phyloP scores from a whole-genome alignment of 2,329 filamentous ascomycete genomes.

The Rutstroemia sp. region DNA sequence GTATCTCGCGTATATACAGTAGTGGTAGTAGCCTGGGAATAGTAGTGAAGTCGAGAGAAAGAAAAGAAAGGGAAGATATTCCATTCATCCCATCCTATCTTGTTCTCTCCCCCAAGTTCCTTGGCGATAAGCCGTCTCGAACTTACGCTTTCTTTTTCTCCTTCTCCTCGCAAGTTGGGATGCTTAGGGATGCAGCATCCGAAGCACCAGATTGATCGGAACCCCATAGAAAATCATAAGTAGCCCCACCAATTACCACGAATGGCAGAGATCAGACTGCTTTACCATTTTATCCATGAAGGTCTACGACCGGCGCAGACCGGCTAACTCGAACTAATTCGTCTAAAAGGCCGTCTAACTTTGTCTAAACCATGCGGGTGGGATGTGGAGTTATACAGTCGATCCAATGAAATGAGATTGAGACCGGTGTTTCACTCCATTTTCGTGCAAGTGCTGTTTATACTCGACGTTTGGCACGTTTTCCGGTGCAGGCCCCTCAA shows the following conservation, averaged over 20 bases:
- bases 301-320: not conserved
- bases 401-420: not conserved
- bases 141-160: not conserved
- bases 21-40: not conserved
- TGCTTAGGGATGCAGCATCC: not conserved
- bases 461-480: conserved; percentile 3
- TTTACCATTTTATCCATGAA: conserved; percentile 2
- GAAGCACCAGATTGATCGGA: conserved; percentile 1
- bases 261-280: not conserved
- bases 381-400: not conserved
- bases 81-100: not conserved
- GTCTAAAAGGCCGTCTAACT: not conserved
- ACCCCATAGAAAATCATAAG: conserved; percentile 1
- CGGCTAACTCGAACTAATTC: not conserved
- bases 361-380: not conserved
- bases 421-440: not conserved
- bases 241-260: not conserved
- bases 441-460: not conserved
- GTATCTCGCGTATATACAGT: too few species aligned
- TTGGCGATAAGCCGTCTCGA: conserved; percentile 4
- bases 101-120: not conserved
- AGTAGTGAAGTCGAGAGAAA: not conserved
- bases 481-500: not conserved
- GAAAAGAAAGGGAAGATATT: not conserved
- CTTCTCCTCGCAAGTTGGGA: not conserved